phyloP scores from a whole-genome alignment of 352 stramenopile genomes.

The Phytophthora megakarya region DNA sequence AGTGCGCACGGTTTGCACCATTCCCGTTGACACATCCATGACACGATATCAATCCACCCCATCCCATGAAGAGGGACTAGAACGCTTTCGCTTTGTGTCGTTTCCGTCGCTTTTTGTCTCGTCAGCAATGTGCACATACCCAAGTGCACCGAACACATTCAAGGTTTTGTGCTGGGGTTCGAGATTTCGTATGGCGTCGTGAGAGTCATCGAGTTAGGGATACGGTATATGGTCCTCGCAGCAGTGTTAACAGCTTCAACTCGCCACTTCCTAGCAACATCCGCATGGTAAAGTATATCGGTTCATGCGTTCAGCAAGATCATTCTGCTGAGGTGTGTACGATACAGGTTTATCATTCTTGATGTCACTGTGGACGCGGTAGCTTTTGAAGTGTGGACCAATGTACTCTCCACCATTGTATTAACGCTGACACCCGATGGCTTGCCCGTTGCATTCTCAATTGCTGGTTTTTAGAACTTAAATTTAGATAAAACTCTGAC shows the following conservation, averaged over 20 bases:
- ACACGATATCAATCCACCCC: not conserved
- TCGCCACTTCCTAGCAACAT: not conserved
- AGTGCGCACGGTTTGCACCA: constrained; percentile 2
- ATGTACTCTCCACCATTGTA: not conserved
- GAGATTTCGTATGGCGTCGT: not conserved
- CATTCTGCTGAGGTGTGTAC: not conserved
- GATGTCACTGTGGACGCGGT: too few species aligned
- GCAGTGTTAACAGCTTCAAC: not conserved
- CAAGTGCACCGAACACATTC: constrained; percentile 17
- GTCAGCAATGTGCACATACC: constrained; percentile 22
- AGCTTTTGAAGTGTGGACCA: not conserved
- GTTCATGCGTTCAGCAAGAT: not conserved
- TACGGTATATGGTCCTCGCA: not conserved
- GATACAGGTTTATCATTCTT: not conserved
- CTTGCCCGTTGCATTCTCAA: not conserved
- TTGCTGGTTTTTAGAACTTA: not conserved
- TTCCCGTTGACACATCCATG: not conserved
- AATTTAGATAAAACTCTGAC: not conserved
- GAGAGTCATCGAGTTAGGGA: not conserved
- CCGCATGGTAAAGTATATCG: not conserved
- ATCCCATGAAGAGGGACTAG: constrained; percentile 18
- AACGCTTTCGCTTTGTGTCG: constrained; percentile 5
- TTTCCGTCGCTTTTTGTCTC: constrained; percentile 26
- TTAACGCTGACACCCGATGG: not conserved
- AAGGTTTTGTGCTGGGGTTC: too few species aligned